phyloP scores from a whole-genome alignment of 192 early-diverging fungal genomes.

The Podila horticola region DNA sequence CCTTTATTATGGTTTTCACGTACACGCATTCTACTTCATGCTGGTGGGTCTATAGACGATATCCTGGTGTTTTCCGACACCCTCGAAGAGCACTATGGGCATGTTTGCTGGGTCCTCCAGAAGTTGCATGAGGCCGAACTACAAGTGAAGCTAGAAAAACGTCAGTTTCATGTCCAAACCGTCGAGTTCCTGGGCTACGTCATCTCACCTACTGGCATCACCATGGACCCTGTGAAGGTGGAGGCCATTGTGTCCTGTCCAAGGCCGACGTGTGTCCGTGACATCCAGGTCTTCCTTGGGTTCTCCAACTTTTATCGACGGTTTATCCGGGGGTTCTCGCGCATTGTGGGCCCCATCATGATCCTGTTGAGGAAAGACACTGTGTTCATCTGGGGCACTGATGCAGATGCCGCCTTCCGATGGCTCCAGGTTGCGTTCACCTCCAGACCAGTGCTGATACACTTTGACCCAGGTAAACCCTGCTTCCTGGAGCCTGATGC shows the following conservation, averaged over 20 bases:
- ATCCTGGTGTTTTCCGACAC: conserved; percentile 54
- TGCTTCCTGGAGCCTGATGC: neutral
- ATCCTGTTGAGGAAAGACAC: neutral
- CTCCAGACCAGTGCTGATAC: neutral
- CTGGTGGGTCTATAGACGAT: no score
- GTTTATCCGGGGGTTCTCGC: conserved; percentile 26
- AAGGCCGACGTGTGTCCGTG: conserved; percentile 9
- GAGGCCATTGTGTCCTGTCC: conserved; percentile 21
- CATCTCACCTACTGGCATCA: conserved; percentile 17
- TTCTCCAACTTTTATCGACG: conserved; percentile 26
- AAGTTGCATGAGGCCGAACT: conserved; percentile 11
- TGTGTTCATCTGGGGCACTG: neutral
- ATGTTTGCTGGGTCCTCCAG: conserved; percentile 29
- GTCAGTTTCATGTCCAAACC: conserved; percentile 17
- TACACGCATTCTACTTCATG: no score
- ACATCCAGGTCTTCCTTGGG: conserved; percentile 27
- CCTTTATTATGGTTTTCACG: no score
- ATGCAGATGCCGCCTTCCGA: neutral
- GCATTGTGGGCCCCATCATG: conserved; percentile 25
- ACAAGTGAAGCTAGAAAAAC: conserved; percentile 25
- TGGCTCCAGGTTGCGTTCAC: neutral
- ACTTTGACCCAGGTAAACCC: neutral
- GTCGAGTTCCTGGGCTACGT: conserved; percentile 42
- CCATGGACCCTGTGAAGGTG: conserved; percentile 16
- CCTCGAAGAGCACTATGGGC: conserved; percentile 42